Evolutionary conservation across 176 grass and related monocot species (phyloP), one percentile per base, ranked within the genome.

Genomic region (Carex pumila): DNA sequence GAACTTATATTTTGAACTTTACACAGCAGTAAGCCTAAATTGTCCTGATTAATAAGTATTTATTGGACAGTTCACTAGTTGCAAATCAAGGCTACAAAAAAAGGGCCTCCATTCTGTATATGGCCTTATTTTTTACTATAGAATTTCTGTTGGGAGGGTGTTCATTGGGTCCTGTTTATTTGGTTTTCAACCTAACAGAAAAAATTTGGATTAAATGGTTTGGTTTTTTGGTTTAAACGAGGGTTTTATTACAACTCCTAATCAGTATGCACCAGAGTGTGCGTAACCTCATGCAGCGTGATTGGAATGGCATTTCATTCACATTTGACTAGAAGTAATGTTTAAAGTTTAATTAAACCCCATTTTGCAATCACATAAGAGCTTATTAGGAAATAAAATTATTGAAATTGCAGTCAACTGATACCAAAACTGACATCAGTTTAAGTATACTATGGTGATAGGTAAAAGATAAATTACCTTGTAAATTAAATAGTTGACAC

Each of bases 401-500:
- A 15, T 34, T 36, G 65, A 37, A 67, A 37, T 67, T 36, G 5
- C 31, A 12, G 10, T 12, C 61, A 65, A 65, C 22, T 65, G 61
- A 25, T 65, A 13, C 2, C 29, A 12, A 30, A 69, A 69, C 32
- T 17, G 34, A 6, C 7, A 2, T 2, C 6, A 69, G 32, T 69
- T 37, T 67, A 67, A 6, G 65, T 9, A 67, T 65, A 34, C 18
- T 34, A 65, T 50, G 47, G 12, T 65, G 4, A 65, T 8, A 71
- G 45, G 32, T 71, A 47, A 21, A n/a, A 39, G 32, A 19, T 47
- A 79, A 71, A 52, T 7, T 25, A 79, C 84, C 84, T 85, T 85
- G 84, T 85, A 85, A 53, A 85, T 41, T 78, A 85, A 32, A 79
- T 85, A 85, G 59, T 85, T 79, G 39, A 85, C 37, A 62, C 12